These are phyloP conservation scores for Ceratorhiza oryzae-sativae DNA, from an alignment of 1,284 basidiomycete species.

Conservation along the genomic window DNA sequence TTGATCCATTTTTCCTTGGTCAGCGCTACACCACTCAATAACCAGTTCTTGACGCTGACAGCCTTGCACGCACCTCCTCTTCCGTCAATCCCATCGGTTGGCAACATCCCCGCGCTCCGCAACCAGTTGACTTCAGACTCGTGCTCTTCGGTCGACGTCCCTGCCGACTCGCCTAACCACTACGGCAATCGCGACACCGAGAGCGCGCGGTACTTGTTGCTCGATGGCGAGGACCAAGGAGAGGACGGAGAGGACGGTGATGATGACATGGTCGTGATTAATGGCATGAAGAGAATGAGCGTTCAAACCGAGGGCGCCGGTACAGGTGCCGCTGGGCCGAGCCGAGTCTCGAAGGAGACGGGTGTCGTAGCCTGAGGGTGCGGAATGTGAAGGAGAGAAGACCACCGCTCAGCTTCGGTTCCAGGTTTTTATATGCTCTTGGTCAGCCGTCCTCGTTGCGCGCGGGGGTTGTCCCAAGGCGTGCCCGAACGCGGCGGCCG, in stretches of 20 bases:
- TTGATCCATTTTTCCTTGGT: not conserved
- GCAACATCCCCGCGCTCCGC: slow-evolving; percentile 14
- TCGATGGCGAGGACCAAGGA: slow-evolving; percentile 4
- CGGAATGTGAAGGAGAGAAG: not conserved
- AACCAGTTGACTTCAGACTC: not conserved
- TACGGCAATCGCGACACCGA: slow-evolving; percentile 15
- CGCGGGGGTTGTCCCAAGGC: not conserved
- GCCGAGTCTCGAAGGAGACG: not conserved
- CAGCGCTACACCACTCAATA: slow-evolving; percentile 42
- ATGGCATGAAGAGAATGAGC: slow-evolving; percentile 23
- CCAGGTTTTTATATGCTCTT: not conserved
- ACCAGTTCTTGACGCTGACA: slow-evolving; percentile 40
- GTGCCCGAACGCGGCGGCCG: slow-evolving; percentile 16
- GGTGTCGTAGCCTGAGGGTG: not conserved
- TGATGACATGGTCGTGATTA: slow-evolving; percentile 10
- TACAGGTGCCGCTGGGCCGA: slow-evolving; percentile 12
- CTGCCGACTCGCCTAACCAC: not conserved
- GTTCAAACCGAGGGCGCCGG: slow-evolving; percentile 11
- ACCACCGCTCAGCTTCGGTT: not conserved
- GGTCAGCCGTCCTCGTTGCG: not conserved
- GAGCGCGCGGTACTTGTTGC: slow-evolving; percentile 19
- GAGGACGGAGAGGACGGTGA: slow-evolving; percentile 26
- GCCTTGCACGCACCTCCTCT: not conserved
- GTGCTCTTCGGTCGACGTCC: slow-evolving; percentile 3
- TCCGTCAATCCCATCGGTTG: slow-evolving; percentile 26